Evolutionary conservation across 2,329 filamentous ascomycete species (phyloP), one percentile per base, ranked within the genome.

Genomic region (Colletotrichum abscissum): DNA sequence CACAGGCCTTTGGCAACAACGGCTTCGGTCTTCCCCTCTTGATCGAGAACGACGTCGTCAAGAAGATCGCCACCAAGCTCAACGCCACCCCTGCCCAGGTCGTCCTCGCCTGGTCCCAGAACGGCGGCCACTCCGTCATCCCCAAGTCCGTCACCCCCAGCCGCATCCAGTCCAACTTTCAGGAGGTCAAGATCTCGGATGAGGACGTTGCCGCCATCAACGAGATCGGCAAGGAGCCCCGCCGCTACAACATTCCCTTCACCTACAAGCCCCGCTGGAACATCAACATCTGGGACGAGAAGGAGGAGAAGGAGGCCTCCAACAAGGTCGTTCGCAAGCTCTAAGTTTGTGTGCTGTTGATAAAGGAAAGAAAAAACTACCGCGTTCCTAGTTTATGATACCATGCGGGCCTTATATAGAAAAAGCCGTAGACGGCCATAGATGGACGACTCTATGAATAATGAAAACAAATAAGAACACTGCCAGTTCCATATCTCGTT

Each of bases 131-230:
- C 82, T 90, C 87, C 77, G 93, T 95, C 76, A 94, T 95, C 77
- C 93, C 93, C 78, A 95, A 95, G 87, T 92, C 89, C 24, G 92
- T 94, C 75, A 94, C 89, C 69, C 86, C 90, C 63, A 86, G 86
- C 42, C 89, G 93, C 71, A 95, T 95, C 76, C 85, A 89, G 78
- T 88, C 86, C 78, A 95, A 95, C 87, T 94, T 92, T 79, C 85
- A 91, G 83, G 88, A 93, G 81, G 86, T 91, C 63, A 88, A 93
- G 78, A 84, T 94, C 72, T 82, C 84, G 57, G 85, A 88, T 52
- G 86, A 87, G 67, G 89, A 92, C 76, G 88, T 92, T 77, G 84
- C 86, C 74, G 90, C 87, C 16, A 87, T 94, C 58, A 88, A 91
- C 80, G 84, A 87, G 79, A 88, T 94, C 8, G 91, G 91, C 63